phyloP scores from a whole-genome alignment of 805 yeast species.

The Metschnikowia aberdeeniae region DNA sequence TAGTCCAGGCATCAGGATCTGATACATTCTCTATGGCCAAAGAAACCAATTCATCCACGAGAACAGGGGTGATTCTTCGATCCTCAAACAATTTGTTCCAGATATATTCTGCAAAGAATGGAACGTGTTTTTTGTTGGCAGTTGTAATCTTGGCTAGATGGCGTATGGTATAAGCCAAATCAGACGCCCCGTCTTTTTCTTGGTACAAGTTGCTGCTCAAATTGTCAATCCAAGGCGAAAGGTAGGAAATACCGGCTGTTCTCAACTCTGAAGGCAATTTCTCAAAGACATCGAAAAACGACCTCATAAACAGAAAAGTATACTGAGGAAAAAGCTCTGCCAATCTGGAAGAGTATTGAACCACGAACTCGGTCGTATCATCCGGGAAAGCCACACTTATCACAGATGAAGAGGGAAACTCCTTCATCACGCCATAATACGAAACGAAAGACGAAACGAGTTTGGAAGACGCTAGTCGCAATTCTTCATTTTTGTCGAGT shows the following conservation, averaged over 20 bases:
- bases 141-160: constrained; percentile 58
- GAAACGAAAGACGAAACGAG: constrained; percentile 59
- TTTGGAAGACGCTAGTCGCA: constrained; percentile 60
- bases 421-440: constrained; percentile 46
- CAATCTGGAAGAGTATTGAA: constrained; percentile 52
- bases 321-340: constrained; percentile 54
- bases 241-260: constrained; percentile 45
- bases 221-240: constrained; percentile 74
- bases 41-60: constrained; percentile 70
- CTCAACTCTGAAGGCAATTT: constrained; percentile 31
- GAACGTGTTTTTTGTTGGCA: constrained; percentile 42
- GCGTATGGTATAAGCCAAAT: constrained; percentile 57
- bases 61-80: constrained; percentile 49
- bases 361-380: constrained; percentile 59
- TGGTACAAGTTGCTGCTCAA: constrained; percentile 57
- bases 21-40: constrained; percentile 74
- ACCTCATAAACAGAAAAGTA: constrained; percentile 57
- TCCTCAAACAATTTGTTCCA: constrained; percentile 69
- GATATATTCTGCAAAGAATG: constrained; percentile 34
- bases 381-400: constrained; percentile 60
- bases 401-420: constrained; percentile 52
- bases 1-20: constrained; percentile 67
- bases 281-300: constrained; percentile 43
- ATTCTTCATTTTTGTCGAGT: constrained; percentile 52
- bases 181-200: constrained; percentile 56